Evolutionary conservation across 768 basidiomycete genomes (phyloP), one percentile per base, ranked within the genome.

Genomic region (Mycena floridula): DNA sequence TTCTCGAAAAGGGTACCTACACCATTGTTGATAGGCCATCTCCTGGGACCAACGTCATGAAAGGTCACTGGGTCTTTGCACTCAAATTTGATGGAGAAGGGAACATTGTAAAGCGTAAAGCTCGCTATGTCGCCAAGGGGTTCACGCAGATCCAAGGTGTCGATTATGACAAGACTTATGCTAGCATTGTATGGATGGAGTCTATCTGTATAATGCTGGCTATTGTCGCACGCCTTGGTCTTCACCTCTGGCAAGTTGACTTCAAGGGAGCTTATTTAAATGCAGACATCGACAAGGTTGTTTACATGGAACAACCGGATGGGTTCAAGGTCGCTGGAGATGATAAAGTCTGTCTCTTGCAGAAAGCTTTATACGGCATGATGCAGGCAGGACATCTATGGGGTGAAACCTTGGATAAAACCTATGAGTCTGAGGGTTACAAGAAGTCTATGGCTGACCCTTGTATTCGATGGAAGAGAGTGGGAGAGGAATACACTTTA

Each of bases 91-190:
- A n/a, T n/a, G n/a, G n/a, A n/a, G n/a, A n/a, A n/a, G n/a, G n/a
- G n/a, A n/a, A n/a, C n/a, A n/a, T n/a, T n/a, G n/a, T n/a, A n/a
- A 7, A 35, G 32, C 15, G 18, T 18, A 35, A 35, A 35, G 32
- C 7, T 3, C 3, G 41, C 22, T 5, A 15, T 13, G 13, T 42
- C 7, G 4, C 22, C 2, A 9, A 22, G 21, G n/a, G 41, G 7
- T 11, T n/a, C 43, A 3, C 30, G 39, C 46, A 47, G 28, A 12
- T 6, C 6, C 16, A 40, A 1, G 21, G 49, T 3, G 40, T 47
- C 2, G 32, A 51, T 16, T 51, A 48, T 25, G 18, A 44, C 11
- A n/a, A 51, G 20, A 51, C 43, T 6, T 50, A 39, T 11, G 36
- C 50, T 23, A 37, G 42, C 2, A 30, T 44, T 6, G 50, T 38